Conservation (phyloP, 179 eudicot genomes). For the Gypsophila paniculata region DNA sequence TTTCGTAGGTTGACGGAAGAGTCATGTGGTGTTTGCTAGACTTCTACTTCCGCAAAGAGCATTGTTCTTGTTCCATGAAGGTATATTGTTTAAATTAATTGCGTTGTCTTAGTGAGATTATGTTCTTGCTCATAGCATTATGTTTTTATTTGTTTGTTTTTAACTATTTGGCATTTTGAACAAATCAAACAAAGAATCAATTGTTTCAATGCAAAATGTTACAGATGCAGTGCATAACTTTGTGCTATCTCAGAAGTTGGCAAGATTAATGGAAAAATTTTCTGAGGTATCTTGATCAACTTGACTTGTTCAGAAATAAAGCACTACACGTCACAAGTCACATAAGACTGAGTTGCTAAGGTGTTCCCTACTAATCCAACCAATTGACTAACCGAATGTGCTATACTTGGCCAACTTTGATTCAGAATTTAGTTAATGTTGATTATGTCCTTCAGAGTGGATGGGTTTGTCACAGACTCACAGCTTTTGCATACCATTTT, state of each 20-base stretch:
- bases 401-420: neutral
- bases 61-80: constrained; percentile 53
- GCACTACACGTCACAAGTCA: neutral
- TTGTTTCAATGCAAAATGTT: constrained; percentile 66
- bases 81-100: constrained; percentile 31
- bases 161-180: constrained; percentile 16
- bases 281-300: constrained; percentile 67
- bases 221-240: constrained; percentile 95
- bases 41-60: constrained; percentile 78
- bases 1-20: constrained; percentile 79
- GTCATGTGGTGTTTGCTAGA: constrained; percentile 99
- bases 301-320: neutral
- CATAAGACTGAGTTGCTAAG: constrained; percentile 4
- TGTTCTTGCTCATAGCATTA: constrained; percentile 1
- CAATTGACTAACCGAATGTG: neutral
- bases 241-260: constrained; percentile 70
- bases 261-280: constrained; percentile 80
- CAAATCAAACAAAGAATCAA: constrained; percentile 45
- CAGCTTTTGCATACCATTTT: neutral
- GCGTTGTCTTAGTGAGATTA: neutral
- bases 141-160: constrained; percentile 11
- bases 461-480: neutral
- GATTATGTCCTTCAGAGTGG: too few relatives aligned
- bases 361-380: neutral
- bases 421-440: neutral